Percentiles rank a stretch among this genome's conserved stretches.
phyloP scores from a whole-genome alignment of 2,329 filamentous ascomycete species.

The Hypoxylon sp. region DNA sequence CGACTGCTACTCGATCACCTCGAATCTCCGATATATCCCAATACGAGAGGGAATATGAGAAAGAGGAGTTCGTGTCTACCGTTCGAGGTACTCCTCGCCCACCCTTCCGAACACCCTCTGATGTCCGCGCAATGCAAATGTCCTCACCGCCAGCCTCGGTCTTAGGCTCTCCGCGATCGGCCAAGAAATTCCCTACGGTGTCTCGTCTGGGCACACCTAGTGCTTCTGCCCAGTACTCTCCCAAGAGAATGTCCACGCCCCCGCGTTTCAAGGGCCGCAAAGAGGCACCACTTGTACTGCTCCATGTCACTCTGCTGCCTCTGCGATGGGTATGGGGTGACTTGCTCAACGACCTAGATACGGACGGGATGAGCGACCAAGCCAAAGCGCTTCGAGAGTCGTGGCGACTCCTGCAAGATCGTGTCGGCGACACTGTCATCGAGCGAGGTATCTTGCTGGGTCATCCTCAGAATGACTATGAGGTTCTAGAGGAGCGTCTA shows the following conservation, averaged over 20 bases:
- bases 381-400: slow-evolving; percentile 65
- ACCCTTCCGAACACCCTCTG: slow-evolving; percentile 74
- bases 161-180: slow-evolving; percentile 62
- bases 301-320: slow-evolving; percentile 80
- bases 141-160: slow-evolving; percentile 68
- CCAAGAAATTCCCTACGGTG: slow-evolving; percentile 61
- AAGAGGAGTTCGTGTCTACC: slow-evolving; percentile 61
- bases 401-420: slow-evolving; percentile 73
- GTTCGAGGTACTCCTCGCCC: slow-evolving; percentile 67
- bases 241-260: slow-evolving; percentile 63
- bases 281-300: slow-evolving; percentile 74
- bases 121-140: slow-evolving; percentile 76
- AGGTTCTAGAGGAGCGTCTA: slow-evolving; percentile 79
- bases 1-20: slow-evolving; percentile 50
- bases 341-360: slow-evolving; percentile 56
- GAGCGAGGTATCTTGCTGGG: slow-evolving; percentile 78
- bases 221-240: slow-evolving; percentile 61
- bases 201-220: slow-evolving; percentile 66
- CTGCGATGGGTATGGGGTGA: slow-evolving; percentile 71
- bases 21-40: slow-evolving; percentile 62
- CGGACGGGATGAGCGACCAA: slow-evolving; percentile 47
- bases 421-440: slow-evolving; percentile 75
- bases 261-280: slow-evolving; percentile 64
- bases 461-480: slow-evolving; percentile 82
- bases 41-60: slow-evolving; percentile 54